These are phyloP conservation scores for Avena eriantha DNA, from an alignment of 176 grass and related monocot species.

Conservation along the genomic window DNA sequence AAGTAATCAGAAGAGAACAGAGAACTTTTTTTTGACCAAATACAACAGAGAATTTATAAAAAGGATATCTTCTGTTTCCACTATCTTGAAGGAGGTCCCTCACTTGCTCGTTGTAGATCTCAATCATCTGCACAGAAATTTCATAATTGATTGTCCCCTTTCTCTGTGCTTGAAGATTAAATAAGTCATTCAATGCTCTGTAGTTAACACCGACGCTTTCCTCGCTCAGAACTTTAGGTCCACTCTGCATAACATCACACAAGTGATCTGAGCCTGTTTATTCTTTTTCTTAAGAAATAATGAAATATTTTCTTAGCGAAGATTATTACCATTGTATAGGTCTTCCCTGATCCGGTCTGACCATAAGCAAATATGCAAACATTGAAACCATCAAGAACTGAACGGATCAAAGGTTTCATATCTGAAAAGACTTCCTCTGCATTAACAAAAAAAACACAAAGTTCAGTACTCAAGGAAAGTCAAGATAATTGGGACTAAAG, in stretches of 20 bases:
- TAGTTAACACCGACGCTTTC: constrained; percentile 84
- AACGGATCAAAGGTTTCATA: constrained; percentile 89
- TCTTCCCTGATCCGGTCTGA: constrained; percentile 95
- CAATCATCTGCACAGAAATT: constrained; percentile 94
- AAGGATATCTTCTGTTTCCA: constrained; percentile 94
- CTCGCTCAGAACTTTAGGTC: constrained; percentile 67
- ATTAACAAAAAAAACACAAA: constrained; percentile 45
- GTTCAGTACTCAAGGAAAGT: neutral
- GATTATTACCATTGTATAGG: constrained; percentile 81
- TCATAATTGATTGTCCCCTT: constrained; percentile 74
- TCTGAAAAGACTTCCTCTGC: constrained; percentile 93
- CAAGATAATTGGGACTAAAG: neutral
- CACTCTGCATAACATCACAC: constrained; percentile 64
- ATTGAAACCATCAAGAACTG: constrained; percentile 92
- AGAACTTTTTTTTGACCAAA: neutral
- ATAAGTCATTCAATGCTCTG: constrained; percentile 90
- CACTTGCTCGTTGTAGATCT: constrained; percentile 99
- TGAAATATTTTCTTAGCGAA: constrained; percentile 15
- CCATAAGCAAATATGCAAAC: constrained; percentile 99
- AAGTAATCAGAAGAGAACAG: constrained; percentile 33
- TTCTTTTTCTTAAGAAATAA: neutral
- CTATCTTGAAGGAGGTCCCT: constrained; percentile 75
- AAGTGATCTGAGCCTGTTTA: constrained; percentile 17
- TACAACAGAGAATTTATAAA: constrained; percentile 30
- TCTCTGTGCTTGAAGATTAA: constrained; percentile 70